Evolutionary conservation across 2,329 filamentous ascomycete species (phyloP).

Genomic region (Aureobasidium sp.): DNA sequence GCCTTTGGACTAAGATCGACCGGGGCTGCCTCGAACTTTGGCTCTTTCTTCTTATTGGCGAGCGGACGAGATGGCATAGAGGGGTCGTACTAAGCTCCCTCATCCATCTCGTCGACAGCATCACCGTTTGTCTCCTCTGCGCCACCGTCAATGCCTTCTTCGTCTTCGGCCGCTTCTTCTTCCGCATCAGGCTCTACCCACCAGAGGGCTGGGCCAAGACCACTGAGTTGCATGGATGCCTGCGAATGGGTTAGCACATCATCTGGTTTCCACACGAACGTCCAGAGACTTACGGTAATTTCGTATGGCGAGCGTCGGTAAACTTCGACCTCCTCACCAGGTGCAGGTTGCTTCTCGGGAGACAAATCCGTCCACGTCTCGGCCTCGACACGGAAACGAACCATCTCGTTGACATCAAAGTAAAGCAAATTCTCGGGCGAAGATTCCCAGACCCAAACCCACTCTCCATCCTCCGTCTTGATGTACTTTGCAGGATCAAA

Average conservation of each 20-base stretch:
- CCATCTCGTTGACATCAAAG: constrained; percentile 84
- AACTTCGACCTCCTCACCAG: constrained; percentile 54
- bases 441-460: constrained; percentile 76
- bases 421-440: constrained; percentile 62
- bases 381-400: constrained; percentile 74
- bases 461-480: constrained; percentile 39
- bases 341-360: constrained; percentile 65
- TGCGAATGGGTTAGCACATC: constrained; percentile 15
- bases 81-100: not conserved
- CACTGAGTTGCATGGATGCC: constrained; percentile 41
- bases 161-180: constrained; percentile 12
- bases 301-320: constrained; percentile 63
- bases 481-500: constrained; percentile 64
- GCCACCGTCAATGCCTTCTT: constrained; percentile 3
- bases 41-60: not conserved
- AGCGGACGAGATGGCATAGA: not conserved
- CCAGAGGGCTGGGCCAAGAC: constrained; percentile 42
- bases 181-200: constrained; percentile 25
- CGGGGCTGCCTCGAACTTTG: not conserved
- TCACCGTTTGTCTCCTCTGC: constrained; percentile 4
- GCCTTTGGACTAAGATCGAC: not conserved
- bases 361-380: constrained; percentile 91
- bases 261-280: not conserved
- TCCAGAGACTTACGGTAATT: constrained; percentile 40
- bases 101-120: constrained; percentile 8